These are phyloP conservation scores for Paramecium sexaurelia DNA, from an alignment of 73 alveolate genomes.

Conservation along the genomic window DNA sequence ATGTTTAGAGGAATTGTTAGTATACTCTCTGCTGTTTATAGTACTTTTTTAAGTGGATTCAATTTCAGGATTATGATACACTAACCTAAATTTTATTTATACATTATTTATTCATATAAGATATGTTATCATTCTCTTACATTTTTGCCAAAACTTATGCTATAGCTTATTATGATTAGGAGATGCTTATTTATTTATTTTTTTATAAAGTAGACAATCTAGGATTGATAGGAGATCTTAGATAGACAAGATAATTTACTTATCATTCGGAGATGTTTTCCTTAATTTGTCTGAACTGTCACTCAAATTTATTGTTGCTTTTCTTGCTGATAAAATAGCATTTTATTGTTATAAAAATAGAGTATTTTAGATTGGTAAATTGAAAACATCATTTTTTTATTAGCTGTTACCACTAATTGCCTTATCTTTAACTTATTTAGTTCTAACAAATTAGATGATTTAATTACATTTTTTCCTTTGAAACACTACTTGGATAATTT, in stretches of 20 bases:
- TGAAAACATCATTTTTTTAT: conserved; percentile 21
- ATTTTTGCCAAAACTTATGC: conserved; percentile 46
- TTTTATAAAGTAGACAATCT: not conserved
- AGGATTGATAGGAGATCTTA: conserved; percentile 31
- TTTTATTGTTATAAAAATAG: conserved; percentile 24
- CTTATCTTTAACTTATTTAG: conserved; percentile 48
- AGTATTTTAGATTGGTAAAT: conserved; percentile 38
- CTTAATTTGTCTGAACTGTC: conserved; percentile 50
- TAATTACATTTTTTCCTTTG: conserved; percentile 45
- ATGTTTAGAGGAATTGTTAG: conserved; percentile 40
- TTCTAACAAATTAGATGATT: not conserved
- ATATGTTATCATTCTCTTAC: conserved; percentile 22
- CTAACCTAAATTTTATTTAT: not conserved
- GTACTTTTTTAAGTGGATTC: conserved; percentile 40
- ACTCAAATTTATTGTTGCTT: conserved; percentile 59
- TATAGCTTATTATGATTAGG: conserved; percentile 9
- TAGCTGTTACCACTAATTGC: conserved; percentile 3
- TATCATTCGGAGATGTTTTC: conserved; percentile 43
- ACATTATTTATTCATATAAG: not conserved
- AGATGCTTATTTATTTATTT: not conserved
- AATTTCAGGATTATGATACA: not conserved
- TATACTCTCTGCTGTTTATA: conserved; percentile 11
- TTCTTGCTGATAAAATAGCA: conserved; percentile 49
- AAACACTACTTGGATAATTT: not conserved
- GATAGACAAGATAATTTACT: not conserved